A percentile compares a stretch with the other conserved stretches of the same genome.
Conservation (phyloP, 805 yeast genomes). For the Metschnikowia dekortorum region DNA sequence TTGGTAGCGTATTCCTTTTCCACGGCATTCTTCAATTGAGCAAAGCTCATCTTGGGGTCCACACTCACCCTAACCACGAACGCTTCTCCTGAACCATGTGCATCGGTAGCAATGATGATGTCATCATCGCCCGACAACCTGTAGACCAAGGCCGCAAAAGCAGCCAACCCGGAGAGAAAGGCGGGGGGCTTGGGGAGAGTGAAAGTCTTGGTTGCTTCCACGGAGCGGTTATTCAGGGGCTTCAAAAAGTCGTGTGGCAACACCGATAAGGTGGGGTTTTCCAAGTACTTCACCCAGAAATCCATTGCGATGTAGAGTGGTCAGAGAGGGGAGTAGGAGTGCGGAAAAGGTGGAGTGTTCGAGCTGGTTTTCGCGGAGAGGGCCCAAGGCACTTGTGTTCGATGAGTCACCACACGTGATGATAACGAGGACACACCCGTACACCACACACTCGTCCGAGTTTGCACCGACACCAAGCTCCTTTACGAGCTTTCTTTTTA, state of each 20-base stretch:
- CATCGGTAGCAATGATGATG: slow-evolving; percentile 74
- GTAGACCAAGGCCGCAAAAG: slow-evolving; percentile 65
- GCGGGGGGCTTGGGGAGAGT: slow-evolving; percentile 11
- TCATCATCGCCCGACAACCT: slow-evolving; percentile 94
- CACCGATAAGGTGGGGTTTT: slow-evolving; percentile 79
- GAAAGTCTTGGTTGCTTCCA: slow-evolving; percentile 52
- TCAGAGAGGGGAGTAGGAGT: neutral
- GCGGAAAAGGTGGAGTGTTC: neutral
- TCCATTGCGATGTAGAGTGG: slow-evolving; percentile 10
- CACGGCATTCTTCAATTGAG: slow-evolving; percentile 46
- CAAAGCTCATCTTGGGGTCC: slow-evolving; percentile 51
- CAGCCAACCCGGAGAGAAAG: slow-evolving; percentile 57
- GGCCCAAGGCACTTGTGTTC: neutral
- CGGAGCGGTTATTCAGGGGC: slow-evolving; percentile 64
- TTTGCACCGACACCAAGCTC: too few relatives aligned
- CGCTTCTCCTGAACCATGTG: slow-evolving; percentile 33
- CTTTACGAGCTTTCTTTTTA: too few relatives aligned
- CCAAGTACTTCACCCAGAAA: slow-evolving; percentile 62
- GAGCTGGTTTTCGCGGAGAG: slow-evolving; percentile 2
- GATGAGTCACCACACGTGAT: slow-evolving; percentile 13
- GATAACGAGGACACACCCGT: slow-evolving; percentile 5
- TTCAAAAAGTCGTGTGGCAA: slow-evolving; percentile 84
- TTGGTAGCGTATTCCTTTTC: slow-evolving; percentile 36
- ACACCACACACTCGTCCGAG: neutral
- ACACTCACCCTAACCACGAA: slow-evolving; percentile 62